phyloP scores from a whole-genome alignment of 108 stramenopile species.

The Nannochloropsis oceanica region DNA sequence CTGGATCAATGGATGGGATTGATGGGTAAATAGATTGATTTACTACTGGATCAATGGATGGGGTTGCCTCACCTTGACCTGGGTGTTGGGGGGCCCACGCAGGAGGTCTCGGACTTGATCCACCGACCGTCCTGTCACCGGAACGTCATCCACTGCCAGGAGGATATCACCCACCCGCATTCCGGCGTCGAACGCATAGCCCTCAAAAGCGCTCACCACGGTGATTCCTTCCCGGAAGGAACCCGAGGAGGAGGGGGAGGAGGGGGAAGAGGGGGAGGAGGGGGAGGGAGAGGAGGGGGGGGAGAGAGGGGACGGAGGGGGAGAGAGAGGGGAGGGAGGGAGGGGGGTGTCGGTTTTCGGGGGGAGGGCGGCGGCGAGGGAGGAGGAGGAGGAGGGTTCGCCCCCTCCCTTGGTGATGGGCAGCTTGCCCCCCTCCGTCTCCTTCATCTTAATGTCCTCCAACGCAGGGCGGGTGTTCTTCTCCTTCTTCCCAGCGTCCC shows the following conservation, averaged over 20 bases:
- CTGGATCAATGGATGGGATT: too few relatives aligned
- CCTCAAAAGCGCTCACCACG: slow-evolving; percentile 81
- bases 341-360: too few relatives aligned
- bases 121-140: slow-evolving; percentile 43
- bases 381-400: background rate
- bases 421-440: too few relatives aligned
- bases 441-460: too few relatives aligned
- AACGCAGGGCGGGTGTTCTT: background rate
- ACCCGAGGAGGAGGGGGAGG: background rate
- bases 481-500: background rate
- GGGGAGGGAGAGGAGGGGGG: background rate
- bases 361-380: background rate
- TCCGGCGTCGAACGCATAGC: slow-evolving; percentile 66
- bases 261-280: background rate
- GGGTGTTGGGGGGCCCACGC: slow-evolving; percentile 63
- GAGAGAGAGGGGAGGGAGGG: background rate
- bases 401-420: too few relatives aligned
- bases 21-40: background rate
- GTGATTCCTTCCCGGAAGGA: background rate
- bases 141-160: slow-evolving; percentile 52
- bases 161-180: slow-evolving; percentile 64
- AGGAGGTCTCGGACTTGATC: slow-evolving; percentile 70
- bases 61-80: slow-evolving; percentile 48
- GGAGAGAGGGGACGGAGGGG: background rate
- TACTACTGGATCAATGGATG: slow-evolving; percentile 14